These are phyloP conservation scores for Rhizopus sp. DNA, from an alignment of 371 early-diverging fungal genomes.

Conservation along the genomic window DNA sequence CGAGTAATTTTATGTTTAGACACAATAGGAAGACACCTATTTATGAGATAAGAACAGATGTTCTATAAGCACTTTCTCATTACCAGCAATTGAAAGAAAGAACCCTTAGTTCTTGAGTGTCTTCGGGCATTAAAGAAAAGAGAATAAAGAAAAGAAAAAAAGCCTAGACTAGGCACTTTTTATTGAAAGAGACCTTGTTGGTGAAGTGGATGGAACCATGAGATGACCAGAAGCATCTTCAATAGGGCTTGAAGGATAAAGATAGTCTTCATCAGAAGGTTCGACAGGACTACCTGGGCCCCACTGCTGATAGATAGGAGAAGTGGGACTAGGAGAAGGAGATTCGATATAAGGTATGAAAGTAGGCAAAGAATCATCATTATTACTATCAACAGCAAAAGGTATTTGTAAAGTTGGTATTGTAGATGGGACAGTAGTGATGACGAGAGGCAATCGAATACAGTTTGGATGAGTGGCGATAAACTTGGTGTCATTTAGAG, in stretches of 20 bases:
- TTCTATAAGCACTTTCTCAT: background rate
- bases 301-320: conserved; percentile 16
- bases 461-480: conserved; percentile 10
- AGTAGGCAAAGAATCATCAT: conserved; percentile 19
- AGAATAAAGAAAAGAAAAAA: conserved; percentile 1
- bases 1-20: conserved; percentile 41
- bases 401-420: conserved; percentile 31
- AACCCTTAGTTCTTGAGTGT: conserved; percentile 17
- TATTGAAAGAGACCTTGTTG: background rate
- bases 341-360: conserved; percentile 38
- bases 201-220: conserved; percentile 22
- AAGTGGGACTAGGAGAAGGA: conserved; percentile 32
- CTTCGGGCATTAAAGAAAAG: conserved; percentile 2
- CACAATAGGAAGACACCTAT: conserved; percentile 46
- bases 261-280: conserved; percentile 8
- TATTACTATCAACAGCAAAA: conserved; percentile 17
- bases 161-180: background rate
- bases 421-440: conserved; percentile 39
- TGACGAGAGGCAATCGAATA: conserved; percentile 31
- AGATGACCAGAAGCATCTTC: conserved; percentile 31
- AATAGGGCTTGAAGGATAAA: background rate
- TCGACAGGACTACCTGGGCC: conserved; percentile 29
- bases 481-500: conserved; percentile 2
- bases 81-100: conserved; percentile 51
- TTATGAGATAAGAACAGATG: background rate